phyloP scores from a whole-genome alignment of 352 stramenopile species.

The Phytophthora tentaculata region DNA sequence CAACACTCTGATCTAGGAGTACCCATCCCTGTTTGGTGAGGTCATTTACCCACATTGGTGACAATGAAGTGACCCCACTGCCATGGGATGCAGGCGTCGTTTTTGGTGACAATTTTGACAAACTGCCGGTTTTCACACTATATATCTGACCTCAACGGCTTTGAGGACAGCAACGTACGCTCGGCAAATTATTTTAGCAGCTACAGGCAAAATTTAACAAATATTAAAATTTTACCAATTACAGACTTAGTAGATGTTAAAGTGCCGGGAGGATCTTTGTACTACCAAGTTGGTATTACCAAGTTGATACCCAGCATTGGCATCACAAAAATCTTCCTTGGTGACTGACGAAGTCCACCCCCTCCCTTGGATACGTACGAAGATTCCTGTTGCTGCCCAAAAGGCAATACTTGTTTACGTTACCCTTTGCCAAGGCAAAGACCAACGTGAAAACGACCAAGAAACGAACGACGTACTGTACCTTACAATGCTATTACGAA shows the following conservation, averaged over 20 bases:
- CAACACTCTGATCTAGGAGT: conserved; percentile 3
- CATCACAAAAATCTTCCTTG: background rate
- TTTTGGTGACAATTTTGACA: conserved; percentile 24
- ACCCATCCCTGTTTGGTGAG: background rate
- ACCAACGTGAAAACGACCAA: conserved; percentile 23
- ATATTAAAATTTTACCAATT: background rate
- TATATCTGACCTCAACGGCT: conserved; percentile 1
- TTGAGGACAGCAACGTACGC: background rate
- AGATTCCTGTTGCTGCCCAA: conserved; percentile 16
- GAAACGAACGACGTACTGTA: conserved; percentile 9
- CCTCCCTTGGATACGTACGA: conserved; percentile 5
- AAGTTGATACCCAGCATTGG: no score
- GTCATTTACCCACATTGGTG: background rate
- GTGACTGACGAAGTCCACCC: conserved; percentile 14
- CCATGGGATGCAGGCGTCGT: conserved; percentile 13
- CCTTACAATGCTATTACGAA: no score
- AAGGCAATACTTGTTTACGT: conserved; percentile 9
- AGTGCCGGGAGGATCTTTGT: no score
- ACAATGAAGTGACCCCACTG: background rate
- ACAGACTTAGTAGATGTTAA: no score
- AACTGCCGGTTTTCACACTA: conserved; percentile 15
- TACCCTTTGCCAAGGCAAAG: no score
- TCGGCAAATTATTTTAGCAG: conserved; percentile 1
- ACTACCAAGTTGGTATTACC: no score
- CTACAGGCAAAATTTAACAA: conserved; percentile 8